Evolutionary conservation across 345 rosid genomes (phyloP).

Genomic region (Trapa incisa): DNA sequence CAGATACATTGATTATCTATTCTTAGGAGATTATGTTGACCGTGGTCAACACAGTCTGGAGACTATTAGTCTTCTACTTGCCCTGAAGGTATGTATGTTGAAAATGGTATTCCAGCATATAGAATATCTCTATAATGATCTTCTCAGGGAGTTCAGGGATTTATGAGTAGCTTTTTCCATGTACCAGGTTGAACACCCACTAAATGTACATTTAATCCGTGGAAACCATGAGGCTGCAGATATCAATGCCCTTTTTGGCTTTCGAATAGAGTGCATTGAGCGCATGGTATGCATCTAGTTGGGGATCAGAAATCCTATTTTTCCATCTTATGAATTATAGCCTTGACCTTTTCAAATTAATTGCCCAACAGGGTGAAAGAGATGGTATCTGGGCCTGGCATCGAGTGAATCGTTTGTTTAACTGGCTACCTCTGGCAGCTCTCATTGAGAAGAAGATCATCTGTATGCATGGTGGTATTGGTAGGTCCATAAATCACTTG

Average conservation of each 20-base stretch:
- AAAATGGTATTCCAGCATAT: background rate
- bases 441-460: constrained; percentile 90
- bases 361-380: constrained; percentile 73
- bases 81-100: constrained; percentile 77
- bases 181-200: constrained; percentile 75
- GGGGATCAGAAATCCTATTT: background rate
- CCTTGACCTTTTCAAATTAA: constrained; percentile 3
- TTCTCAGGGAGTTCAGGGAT: constrained; percentile 2
- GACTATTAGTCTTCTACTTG: constrained; percentile 83
- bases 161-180: constrained; percentile 8
- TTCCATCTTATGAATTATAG: background rate
- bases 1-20: constrained; percentile 97
- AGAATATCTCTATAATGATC: constrained; percentile 8
- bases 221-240: constrained; percentile 99
- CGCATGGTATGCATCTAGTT: constrained; percentile 63
- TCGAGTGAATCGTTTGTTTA: constrained; percentile 83
- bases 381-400: constrained; percentile 99
- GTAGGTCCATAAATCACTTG: constrained; percentile 92
- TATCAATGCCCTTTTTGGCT: constrained; percentile 97
- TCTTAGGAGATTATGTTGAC: constrained; percentile 98
- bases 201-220: constrained; percentile 82
- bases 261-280: constrained; percentile 93
- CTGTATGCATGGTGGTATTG: constrained; percentile 99
- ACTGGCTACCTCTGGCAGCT: constrained; percentile 97
- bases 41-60: constrained; percentile 99